phyloP scores from a whole-genome alignment of 2,329 filamentous ascomycete genomes.

The Aspergillus pseudoviridinutans region DNA sequence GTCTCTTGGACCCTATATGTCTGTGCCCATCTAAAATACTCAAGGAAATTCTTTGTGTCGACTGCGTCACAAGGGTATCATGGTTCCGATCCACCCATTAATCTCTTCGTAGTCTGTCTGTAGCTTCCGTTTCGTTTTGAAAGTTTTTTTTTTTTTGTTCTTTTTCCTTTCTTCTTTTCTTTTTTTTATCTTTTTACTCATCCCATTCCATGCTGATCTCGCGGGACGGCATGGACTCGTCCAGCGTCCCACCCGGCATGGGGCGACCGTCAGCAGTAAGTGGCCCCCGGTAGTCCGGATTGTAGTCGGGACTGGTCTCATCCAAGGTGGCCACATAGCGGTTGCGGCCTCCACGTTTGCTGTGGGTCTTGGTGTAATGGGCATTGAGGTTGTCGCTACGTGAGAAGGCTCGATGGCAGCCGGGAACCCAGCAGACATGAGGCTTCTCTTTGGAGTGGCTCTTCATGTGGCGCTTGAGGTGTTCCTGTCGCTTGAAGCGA shows the following conservation, averaged over 20 bases:
- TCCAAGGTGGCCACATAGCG: constrained; percentile 45
- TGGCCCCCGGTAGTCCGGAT: constrained; percentile 42
- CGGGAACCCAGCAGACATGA: constrained; percentile 43
- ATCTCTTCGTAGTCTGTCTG: constrained; percentile 4
- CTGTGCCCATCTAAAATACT: constrained; percentile 23
- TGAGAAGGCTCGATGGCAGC: constrained; percentile 40
- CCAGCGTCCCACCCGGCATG: constrained; percentile 34
- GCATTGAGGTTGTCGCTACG: constrained; percentile 45
- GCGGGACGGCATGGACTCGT: constrained; percentile 30
- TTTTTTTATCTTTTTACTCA: constrained; percentile 20
- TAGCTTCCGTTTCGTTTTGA: constrained; percentile 2
- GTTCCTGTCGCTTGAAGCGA: constrained; percentile 48
- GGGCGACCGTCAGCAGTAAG: constrained; percentile 42
- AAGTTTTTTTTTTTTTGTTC: not conserved
- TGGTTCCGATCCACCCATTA: constrained; percentile 21
- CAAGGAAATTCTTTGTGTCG: constrained; percentile 21
- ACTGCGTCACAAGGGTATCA: constrained; percentile 29
- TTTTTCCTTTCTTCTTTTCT: constrained; percentile 3
- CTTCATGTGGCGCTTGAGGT: constrained; percentile 48
- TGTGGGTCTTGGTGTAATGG: constrained; percentile 45
- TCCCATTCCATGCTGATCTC: constrained; percentile 34
- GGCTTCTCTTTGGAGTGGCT: constrained; percentile 45
- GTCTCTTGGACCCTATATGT: constrained; percentile 15
- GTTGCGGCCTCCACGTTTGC: constrained; percentile 44
- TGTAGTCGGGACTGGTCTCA: constrained; percentile 39